Evolutionary conservation across 495 filamentous ascomycete species (phyloP).

Genomic region (Cudoniella acicularis): DNA sequence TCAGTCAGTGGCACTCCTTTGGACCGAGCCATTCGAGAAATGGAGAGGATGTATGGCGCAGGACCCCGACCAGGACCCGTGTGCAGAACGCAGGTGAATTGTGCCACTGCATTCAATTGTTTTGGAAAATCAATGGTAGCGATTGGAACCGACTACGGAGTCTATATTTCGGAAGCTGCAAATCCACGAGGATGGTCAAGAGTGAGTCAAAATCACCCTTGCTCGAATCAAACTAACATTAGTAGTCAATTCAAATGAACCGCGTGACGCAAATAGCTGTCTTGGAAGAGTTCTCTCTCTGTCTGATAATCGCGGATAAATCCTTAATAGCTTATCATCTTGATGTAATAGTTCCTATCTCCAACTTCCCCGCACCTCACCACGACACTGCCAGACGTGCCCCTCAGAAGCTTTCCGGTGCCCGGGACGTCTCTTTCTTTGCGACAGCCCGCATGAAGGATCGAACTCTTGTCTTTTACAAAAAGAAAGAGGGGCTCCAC

Average conservation of each 20-base stretch:
- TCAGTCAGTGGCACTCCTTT: constrained; percentile 85
- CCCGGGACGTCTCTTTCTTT: constrained; percentile 92
- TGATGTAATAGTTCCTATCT: constrained; percentile 77
- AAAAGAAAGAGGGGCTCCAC: constrained; percentile 85
- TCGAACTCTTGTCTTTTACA: constrained; percentile 89
- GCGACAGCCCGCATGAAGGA: constrained; percentile 96
- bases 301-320: constrained; percentile 86
- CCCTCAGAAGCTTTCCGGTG: constrained; percentile 85
- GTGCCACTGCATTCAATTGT: constrained; percentile 82
- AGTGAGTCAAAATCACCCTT: too few relatives aligned
- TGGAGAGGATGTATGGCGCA: constrained; percentile 69
- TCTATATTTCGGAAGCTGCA: constrained; percentile 78
- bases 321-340: constrained; percentile 92
- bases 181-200: constrained; percentile 87
- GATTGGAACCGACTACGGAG: constrained; percentile 91
- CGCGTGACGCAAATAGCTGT: constrained; percentile 92
- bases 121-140: constrained; percentile 85
- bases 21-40: constrained; percentile 83
- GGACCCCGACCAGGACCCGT: constrained; percentile 68
- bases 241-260: constrained; percentile 63
- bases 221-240: constrained; percentile 15
- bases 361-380: constrained; percentile 54
- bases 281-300: constrained; percentile 90
- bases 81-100: constrained; percentile 83
- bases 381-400: constrained; percentile 67